Evolutionary conservation across 192 early-diverging fungal species (phyloP), one percentile per base, ranked within the genome.

Genomic region (Coemansia sp.): DNA sequence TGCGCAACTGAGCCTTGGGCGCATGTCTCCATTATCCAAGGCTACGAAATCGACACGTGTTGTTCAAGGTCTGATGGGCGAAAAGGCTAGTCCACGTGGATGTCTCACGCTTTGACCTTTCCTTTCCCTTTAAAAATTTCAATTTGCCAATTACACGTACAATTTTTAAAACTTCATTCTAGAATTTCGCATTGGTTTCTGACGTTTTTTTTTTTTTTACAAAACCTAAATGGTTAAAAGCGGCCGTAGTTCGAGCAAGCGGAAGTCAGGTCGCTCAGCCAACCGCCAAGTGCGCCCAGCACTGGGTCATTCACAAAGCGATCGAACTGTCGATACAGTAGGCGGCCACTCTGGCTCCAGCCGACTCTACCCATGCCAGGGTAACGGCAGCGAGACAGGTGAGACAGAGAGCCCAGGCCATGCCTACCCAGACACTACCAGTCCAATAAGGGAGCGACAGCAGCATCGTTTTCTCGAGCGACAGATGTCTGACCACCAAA

Each of bases 221-320:
- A 60, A 18, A 18, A 33, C 67, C 31, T 40, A 29, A 15, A 76
- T 76, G 74, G 74, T 65, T 10, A 76, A 71, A 40, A 58, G 69
- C 38, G 33, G 60, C 24, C 74, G 74, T 43, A 64, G 40, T 41
- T 71, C 74, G n/a, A 65, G 74, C 60, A 71, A 31, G 29, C 68
- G 69, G 64, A 76, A 57, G 50, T 18, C 64, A 34, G 64, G 62
- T 11, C 62, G 24, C 9, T 33, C 60, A 40, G 20, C 52, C 16
- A 50, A 50, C 65, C 31, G 41, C 33, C 65, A 34, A 29, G 16
- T 11, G 47, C 65, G 6, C 22, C 11, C 65, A 62, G 58, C 43
- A 27, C 43, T n/a, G 58, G 24, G 16, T 47, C 53, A 52, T 46
- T 46, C 24, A 18, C 43, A 44, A 47, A 49, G 24, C 38, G 38